Conservation (phyloP, 129 eudicot genomes). For the Dittrichia graveolens region DNA sequence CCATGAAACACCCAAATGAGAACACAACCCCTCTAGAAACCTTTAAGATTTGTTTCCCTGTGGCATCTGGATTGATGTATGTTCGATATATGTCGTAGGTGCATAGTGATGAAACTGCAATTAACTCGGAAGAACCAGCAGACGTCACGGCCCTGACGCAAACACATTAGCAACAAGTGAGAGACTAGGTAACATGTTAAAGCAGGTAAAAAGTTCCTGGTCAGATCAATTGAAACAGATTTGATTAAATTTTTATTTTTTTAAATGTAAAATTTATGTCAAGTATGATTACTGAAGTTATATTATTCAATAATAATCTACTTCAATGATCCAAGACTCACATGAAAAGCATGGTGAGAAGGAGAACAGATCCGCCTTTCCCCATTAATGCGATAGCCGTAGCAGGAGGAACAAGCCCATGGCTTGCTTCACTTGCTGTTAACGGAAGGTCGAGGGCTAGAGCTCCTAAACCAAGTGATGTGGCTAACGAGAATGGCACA, state of each 20-base stretch:
- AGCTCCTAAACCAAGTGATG: slow-evolving; percentile 89
- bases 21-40: slow-evolving; percentile 81
- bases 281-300: too few species aligned
- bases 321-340: slow-evolving; percentile 31
- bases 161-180: neutral
- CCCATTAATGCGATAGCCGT: slow-evolving; percentile 99
- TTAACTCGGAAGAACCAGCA: slow-evolving; percentile 93
- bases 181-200: neutral
- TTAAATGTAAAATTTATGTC: too few species aligned
- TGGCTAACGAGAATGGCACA: slow-evolving; percentile 93
- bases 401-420: slow-evolving; percentile 95
- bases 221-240: too few species aligned
- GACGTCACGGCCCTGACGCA: slow-evolving; percentile 94
- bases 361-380: slow-evolving; percentile 89
- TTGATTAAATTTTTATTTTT: too few species aligned
- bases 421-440: slow-evolving; percentile 86
- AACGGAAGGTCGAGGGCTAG: slow-evolving; percentile 91
- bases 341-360: slow-evolving; percentile 98
- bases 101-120: slow-evolving; percentile 94
- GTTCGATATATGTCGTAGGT: slow-evolving; percentile 96
- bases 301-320: too few species aligned
- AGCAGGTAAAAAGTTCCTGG: too few species aligned
- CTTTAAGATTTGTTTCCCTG: slow-evolving; percentile 87
- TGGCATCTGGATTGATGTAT: slow-evolving; percentile 83
- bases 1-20: slow-evolving; percentile 90